A percentile compares a stretch with the other conserved stretches of the same genome.
These are phyloP conservation scores for Thamnidium elegans DNA, from an alignment of 192 early-diverging fungal species.

Conservation along the genomic window DNA sequence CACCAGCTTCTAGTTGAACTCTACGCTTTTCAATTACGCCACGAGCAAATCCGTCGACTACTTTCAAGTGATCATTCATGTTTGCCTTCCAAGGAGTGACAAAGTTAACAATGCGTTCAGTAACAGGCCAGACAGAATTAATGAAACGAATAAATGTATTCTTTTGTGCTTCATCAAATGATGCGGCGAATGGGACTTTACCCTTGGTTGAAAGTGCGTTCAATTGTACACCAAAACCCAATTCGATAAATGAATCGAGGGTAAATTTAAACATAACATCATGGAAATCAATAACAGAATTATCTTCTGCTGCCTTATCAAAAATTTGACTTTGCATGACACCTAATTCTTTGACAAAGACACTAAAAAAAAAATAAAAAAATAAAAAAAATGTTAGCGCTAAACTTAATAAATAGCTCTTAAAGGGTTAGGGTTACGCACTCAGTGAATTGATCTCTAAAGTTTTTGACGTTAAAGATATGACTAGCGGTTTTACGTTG, in stretches of 20 bases:
- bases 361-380: conserved; percentile 16
- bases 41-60: conserved; percentile 29
- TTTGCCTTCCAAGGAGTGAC: conserved; percentile 16
- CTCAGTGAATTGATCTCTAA: conserved; percentile 40
- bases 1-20: conserved; percentile 16
- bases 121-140: conserved; percentile 19
- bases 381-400: background rate
- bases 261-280: conserved; percentile 47
- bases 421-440: conserved; percentile 1
- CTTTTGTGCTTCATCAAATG: conserved; percentile 52
- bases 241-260: conserved; percentile 45
- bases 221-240: conserved; percentile 48
- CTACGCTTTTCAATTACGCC: conserved; percentile 29
- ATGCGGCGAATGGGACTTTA: conserved; percentile 45
- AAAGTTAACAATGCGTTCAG: conserved; percentile 5
- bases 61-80: conserved; percentile 31
- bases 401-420: background rate
- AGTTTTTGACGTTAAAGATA: conserved; percentile 41
- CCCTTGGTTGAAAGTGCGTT: conserved; percentile 37
- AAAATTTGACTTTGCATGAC: conserved; percentile 23
- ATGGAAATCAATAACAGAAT: conserved; percentile 40
- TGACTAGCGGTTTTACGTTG: conserved; percentile 54
- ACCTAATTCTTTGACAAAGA: conserved; percentile 32
- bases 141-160: conserved; percentile 36
- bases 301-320: conserved; percentile 30